These are phyloP conservation scores for Cryphonectria japonica DNA, from an alignment of 2,329 filamentous ascomycete genomes.

Conservation along the genomic window DNA sequence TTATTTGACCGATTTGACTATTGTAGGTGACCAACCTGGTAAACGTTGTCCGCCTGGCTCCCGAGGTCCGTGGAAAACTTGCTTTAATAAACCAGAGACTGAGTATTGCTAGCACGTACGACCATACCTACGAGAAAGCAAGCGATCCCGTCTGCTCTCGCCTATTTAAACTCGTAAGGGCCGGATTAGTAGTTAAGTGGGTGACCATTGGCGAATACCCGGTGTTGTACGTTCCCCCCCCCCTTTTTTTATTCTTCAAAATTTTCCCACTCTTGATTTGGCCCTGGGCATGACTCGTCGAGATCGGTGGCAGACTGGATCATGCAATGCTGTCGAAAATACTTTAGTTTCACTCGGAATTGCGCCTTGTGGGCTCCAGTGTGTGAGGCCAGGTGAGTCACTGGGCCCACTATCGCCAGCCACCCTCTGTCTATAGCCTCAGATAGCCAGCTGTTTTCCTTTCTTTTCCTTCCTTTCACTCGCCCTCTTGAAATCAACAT, in stretches of 20 bases:
- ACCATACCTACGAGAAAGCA: constrained; percentile 10
- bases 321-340: neutral
- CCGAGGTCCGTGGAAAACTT: too few relatives aligned
- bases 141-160: constrained; percentile 11
- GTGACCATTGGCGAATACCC: constrained; percentile 7
- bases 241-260: neutral
- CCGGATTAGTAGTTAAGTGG: constrained; percentile 6
- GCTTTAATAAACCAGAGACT: neutral
- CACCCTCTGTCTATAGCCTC: too few relatives aligned
- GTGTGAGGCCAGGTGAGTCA: too few relatives aligned
- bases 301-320: neutral
- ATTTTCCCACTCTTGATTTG: neutral
- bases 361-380: too few relatives aligned
- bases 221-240: neutral
- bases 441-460: too few relatives aligned
- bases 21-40: neutral
- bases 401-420: too few relatives aligned
- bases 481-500: too few relatives aligned
- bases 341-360: too few relatives aligned
- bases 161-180: constrained; percentile 9
- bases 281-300: neutral
- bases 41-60: neutral
- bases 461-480: too few relatives aligned
- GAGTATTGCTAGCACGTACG: neutral
- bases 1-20: too few relatives aligned